Base-by-base conservation (phyloP, 495 filamentous ascomycete genomes). In the Astrothelium macrocarpum region DNA sequence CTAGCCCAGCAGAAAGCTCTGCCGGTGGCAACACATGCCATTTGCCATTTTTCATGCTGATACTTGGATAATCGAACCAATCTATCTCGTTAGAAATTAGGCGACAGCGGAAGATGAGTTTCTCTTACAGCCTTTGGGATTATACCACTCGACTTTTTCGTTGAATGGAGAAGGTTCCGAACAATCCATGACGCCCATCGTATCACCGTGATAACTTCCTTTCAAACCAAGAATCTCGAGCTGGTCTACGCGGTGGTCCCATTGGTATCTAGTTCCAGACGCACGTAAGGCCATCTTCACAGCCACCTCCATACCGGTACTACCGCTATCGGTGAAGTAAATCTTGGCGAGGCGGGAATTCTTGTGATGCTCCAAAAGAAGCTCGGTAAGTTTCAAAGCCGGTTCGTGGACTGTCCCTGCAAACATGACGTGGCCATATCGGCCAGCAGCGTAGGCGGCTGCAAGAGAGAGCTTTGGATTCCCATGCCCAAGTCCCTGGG, bases 361-460 rank as follows among this genome's bases (percentile, higher is more conserved):
- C 1, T 74, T 71, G 28, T 86, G 68, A 0, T 76, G 75, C n/a
- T 76, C 34, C 26, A 91, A 70, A 2, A 92, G 75, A 0, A 71
- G 71, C 65, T 85, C 79, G 0, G 88, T 86, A 10, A 92, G 78
- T 23, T 75, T 72, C 0, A 91, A 71, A 0, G 87, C 89, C 0
- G 89, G 89, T 65, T 88, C 80, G 62, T 92, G 87, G 20, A 90
- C 78, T 1, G 85, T 82, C 0, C 82, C 83, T 0, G 88, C 85
- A 67, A 92, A 90, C 87, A 91, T 92, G 28, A 92, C 87, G 72
- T 92, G 89, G 1, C 89, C 89, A 68, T 92, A 92, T 28, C 88
- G 81, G n/a, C 89, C 88, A 2, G 89, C 86, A 0, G 89, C 89
- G 70, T 90, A 87, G 1, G 89, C 87, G 2, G 87, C 87, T 0